phyloP scores from a whole-genome alignment of 2,329 filamentous ascomycete species.

The Hymenoscyphus infarciens region DNA sequence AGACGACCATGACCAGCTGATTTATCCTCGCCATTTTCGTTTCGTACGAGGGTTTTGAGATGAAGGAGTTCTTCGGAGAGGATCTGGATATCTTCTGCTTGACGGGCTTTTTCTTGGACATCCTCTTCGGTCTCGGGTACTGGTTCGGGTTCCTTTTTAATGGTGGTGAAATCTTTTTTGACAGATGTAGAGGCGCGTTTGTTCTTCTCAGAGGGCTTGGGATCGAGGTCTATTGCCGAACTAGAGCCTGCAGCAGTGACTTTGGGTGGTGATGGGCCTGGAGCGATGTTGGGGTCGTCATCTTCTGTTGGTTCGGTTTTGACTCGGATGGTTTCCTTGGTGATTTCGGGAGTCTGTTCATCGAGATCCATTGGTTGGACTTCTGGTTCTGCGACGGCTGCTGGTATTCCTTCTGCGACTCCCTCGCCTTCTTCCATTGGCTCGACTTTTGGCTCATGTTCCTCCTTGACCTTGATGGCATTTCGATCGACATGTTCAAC shows the following conservation, averaged over 20 bases:
- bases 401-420: not conserved
- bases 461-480: slow-evolving; percentile 30
- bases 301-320: slow-evolving; percentile 19
- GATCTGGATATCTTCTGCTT: slow-evolving; percentile 43
- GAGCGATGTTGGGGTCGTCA: not conserved
- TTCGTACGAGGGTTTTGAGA: slow-evolving; percentile 26
- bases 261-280: not conserved
- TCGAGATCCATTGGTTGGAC: slow-evolving; percentile 22
- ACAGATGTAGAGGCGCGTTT: slow-evolving; percentile 7
- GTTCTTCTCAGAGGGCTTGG: slow-evolving; percentile 11
- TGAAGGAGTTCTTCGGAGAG: slow-evolving; percentile 46
- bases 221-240: not conserved
- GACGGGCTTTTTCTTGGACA: slow-evolving; percentile 46
- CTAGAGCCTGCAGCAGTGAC: not conserved
- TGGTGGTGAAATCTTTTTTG: slow-evolving; percentile 11
- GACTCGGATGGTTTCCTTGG: slow-evolving; percentile 12
- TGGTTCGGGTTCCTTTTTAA: slow-evolving; percentile 33
- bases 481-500: slow-evolving; percentile 32
- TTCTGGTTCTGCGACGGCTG: not conserved
- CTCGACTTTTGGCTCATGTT: slow-evolving; percentile 15
- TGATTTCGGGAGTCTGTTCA: slow-evolving; percentile 9
- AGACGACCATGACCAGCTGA: slow-evolving; percentile 43
- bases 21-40: slow-evolving; percentile 40
- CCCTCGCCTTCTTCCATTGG: slow-evolving; percentile 1
- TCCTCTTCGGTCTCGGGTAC: slow-evolving; percentile 51